Conservation (phyloP, 1,139 yeast genomes). For the Groenewaldozyma auringiensis region DNA sequence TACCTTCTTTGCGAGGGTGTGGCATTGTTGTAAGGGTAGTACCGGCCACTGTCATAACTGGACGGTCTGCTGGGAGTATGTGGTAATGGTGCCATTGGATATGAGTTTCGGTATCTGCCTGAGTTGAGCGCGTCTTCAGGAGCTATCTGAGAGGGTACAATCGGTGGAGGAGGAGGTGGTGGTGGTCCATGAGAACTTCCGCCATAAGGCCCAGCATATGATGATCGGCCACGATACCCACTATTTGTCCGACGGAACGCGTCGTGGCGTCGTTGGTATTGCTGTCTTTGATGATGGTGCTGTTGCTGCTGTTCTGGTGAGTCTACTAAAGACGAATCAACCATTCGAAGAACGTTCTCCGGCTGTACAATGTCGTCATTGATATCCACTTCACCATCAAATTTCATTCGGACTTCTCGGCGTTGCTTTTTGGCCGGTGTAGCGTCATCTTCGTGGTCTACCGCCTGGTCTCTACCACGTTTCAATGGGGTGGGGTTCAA, state of each 20-base stretch:
- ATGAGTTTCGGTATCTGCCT: constrained; percentile 1
- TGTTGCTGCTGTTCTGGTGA: constrained; percentile 25
- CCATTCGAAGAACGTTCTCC: constrained; percentile 35
- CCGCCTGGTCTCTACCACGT: constrained; percentile 18
- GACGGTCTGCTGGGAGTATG: not conserved
- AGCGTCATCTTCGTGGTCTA: constrained; percentile 17
- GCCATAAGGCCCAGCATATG: not conserved
- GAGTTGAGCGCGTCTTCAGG: not conserved
- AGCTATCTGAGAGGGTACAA: not conserved
- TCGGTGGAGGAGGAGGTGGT: not conserved
- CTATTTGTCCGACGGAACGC: not conserved
- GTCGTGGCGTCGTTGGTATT: not conserved
- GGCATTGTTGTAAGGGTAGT: not conserved
- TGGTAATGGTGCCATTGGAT: not conserved
- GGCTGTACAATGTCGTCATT: constrained; percentile 28
- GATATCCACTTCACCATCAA: constrained; percentile 24
- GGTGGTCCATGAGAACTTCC: not conserved
- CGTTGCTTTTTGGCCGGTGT: constrained; percentile 18
- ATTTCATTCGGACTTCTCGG: constrained; percentile 19
- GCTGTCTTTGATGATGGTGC: not conserved
- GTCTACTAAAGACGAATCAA: constrained; percentile 34
- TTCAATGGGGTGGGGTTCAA: constrained; percentile 6
- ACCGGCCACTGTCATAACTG: not conserved
- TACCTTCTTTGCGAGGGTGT: not conserved
- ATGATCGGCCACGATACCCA: not conserved